These are phyloP conservation scores for Lasiosphaeria ovina DNA, from an alignment of 495 filamentous ascomycete genomes.

Conservation along the genomic window DNA sequence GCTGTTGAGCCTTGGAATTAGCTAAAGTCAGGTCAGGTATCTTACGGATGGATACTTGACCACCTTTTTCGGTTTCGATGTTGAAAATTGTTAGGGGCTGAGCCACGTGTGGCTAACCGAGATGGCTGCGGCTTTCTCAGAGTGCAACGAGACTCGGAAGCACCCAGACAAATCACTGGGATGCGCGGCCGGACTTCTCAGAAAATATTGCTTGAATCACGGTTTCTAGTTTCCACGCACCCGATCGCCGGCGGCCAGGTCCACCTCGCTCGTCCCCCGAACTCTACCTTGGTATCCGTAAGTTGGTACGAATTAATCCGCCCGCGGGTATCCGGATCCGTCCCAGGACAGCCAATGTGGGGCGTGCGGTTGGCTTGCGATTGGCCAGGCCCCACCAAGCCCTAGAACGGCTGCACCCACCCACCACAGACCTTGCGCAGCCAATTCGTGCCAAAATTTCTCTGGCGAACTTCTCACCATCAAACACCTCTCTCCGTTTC, in stretches of 20 bases:
- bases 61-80: no score
- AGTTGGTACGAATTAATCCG: not conserved
- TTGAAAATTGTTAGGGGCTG: not conserved
- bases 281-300: no score
- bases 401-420: conserved; percentile 26
- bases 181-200: no score
- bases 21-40: no score
- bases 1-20: no score
- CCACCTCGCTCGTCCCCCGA: no score
- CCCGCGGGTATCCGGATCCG: conserved; percentile 8
- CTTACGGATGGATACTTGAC: no score
- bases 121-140: not conserved
- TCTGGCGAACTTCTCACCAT: conserved; percentile 18
- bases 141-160: no score
- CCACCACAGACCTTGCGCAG: conserved; percentile 25
- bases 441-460: conserved; percentile 27
- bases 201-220: no score
- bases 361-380: conserved; percentile 6
- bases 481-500: conserved; percentile 19
- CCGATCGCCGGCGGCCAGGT: no score
- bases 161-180: no score
- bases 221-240: no score
- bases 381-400: conserved; percentile 26
- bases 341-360: conserved; percentile 6
- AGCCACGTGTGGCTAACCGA: conserved; percentile 25